Evolutionary conservation across 306 rosid genomes (phyloP).

Genomic region (Corylus heterophylla): DNA sequence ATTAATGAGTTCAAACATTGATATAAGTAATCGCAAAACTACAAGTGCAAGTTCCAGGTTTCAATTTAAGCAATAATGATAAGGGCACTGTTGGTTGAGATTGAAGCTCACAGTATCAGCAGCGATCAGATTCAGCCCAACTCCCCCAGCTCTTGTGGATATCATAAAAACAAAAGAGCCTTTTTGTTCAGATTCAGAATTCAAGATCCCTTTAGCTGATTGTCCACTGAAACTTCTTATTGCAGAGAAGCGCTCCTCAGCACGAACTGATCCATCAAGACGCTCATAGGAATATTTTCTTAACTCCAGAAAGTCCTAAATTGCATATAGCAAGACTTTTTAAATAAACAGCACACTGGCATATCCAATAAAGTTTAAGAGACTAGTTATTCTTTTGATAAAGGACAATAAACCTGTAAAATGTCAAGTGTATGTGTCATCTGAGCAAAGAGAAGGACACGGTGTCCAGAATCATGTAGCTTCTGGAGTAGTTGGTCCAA

Average conservation of each 20-base stretch:
- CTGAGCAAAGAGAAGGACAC: slow-evolving; percentile 89
- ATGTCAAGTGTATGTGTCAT: slow-evolving; percentile 98
- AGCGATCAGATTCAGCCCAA: slow-evolving; percentile 93
- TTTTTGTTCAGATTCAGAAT: slow-evolving; percentile 47
- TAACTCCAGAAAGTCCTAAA: slow-evolving; percentile 83
- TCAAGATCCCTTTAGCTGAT: slow-evolving; percentile 44
- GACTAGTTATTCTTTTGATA: neutral
- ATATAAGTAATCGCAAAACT: neutral
- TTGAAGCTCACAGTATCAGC: slow-evolving; percentile 85
- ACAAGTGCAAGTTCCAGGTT: slow-evolving; percentile 8
- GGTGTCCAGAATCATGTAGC: slow-evolving; percentile 71
- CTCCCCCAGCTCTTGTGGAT: slow-evolving; percentile 98
- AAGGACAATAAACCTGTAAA: slow-evolving; percentile 61
- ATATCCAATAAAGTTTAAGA: neutral
- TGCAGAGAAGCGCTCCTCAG: slow-evolving; percentile 98
- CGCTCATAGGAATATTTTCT: slow-evolving; percentile 86
- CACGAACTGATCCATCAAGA: slow-evolving; percentile 96
- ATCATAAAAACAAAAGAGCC: slow-evolving; percentile 90
- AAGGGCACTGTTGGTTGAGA: slow-evolving; percentile 10
- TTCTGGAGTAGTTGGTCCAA: slow-evolving; percentile 87
- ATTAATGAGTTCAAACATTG: neutral
- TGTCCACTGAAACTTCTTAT: slow-evolving; percentile 85
- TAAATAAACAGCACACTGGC: neutral
- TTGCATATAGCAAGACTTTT: slow-evolving; percentile 23
- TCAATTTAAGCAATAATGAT: neutral